Conservation (phyloP, 352 stramenopile genomes). For the Phytophthora uliginosa region DNA sequence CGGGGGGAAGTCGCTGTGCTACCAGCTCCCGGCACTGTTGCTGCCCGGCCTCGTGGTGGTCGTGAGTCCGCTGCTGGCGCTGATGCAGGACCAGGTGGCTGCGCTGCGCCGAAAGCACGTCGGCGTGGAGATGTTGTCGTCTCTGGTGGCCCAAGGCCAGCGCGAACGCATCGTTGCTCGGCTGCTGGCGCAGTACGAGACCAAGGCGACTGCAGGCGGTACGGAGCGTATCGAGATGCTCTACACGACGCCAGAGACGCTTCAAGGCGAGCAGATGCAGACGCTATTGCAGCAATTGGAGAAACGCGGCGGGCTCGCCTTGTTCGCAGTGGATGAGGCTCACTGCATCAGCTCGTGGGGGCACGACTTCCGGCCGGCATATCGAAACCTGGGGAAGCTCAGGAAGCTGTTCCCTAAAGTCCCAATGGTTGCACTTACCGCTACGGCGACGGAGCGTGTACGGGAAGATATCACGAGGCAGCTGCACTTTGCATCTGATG, state of each 20-base stretch:
- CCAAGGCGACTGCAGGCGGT: not conserved
- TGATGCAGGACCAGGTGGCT: constrained; percentile 92
- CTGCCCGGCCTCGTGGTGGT: constrained; percentile 87
- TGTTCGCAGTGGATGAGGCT: constrained; percentile 91
- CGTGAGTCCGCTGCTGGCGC: constrained; percentile 87
- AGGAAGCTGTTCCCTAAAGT: constrained; percentile 43
- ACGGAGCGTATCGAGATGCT: constrained; percentile 62
- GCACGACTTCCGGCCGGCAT: constrained; percentile 91
- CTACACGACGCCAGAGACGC: constrained; percentile 91
- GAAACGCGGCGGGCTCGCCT: constrained; percentile 39
- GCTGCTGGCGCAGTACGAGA: constrained; percentile 35
- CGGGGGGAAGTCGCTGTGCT: constrained; percentile 98
- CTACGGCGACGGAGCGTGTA: constrained; percentile 83
- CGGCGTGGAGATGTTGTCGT: constrained; percentile 68
- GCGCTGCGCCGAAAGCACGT: constrained; percentile 60
- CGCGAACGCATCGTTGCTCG: constrained; percentile 37
- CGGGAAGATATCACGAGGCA: constrained; percentile 69
- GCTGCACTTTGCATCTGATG: constrained; percentile 43
- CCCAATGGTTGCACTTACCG: constrained; percentile 91
- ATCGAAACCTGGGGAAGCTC: constrained; percentile 55
- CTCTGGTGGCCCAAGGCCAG: constrained; percentile 45
- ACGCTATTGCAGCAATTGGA: constrained; percentile 46
- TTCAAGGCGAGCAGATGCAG: constrained; percentile 68
- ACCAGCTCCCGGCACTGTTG: constrained; percentile 91
- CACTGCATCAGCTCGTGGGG: constrained; percentile 94